A percentile compares a stretch with the other conserved stretches of the same genome.
Conservation (phyloP, 1,284 basidiomycete species). For the Pseudozyma tsukubaensis region DNA sequence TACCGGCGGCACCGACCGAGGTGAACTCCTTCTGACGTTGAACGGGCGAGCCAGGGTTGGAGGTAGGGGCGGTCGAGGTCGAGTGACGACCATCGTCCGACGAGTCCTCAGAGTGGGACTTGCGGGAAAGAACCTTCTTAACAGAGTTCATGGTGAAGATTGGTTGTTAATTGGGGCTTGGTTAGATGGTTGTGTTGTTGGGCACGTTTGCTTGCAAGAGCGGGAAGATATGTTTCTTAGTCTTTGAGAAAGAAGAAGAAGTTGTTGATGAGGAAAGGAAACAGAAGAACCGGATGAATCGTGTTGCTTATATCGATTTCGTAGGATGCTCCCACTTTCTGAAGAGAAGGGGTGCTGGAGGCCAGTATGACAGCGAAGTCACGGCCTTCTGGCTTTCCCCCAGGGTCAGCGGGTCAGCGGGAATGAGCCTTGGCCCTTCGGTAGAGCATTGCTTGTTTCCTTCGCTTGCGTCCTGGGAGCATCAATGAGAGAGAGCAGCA, state of each 20-base stretch:
- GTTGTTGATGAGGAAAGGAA: constrained; percentile 1
- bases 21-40: constrained; percentile 24
- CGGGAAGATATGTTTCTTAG: constrained; percentile 11
- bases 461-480: too few species aligned
- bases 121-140: constrained; percentile 48
- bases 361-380: not conserved
- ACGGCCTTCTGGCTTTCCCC: too few species aligned
- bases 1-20: constrained; percentile 15
- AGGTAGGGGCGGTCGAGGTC: constrained; percentile 38
- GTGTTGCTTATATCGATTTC: constrained; percentile 24
- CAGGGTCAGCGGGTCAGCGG: too few species aligned
- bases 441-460: too few species aligned
- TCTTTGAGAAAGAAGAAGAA: constrained; percentile 12
- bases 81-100: constrained; percentile 37
- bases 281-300: not conserved
- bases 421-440: too few species aligned
- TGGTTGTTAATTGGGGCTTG: not conserved
- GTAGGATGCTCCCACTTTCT: not conserved
- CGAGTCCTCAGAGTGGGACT: constrained; percentile 41
- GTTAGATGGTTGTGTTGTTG: not conserved
- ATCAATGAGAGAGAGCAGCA: too few species aligned
- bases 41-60: constrained; percentile 37
- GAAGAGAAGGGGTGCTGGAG: not conserved
- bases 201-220: constrained; percentile 14
- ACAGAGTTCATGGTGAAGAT: constrained; percentile 43